Evolutionary conservation across 805 yeast species (phyloP).

Genomic region (Tetrapisispora namnaoensis): DNA sequence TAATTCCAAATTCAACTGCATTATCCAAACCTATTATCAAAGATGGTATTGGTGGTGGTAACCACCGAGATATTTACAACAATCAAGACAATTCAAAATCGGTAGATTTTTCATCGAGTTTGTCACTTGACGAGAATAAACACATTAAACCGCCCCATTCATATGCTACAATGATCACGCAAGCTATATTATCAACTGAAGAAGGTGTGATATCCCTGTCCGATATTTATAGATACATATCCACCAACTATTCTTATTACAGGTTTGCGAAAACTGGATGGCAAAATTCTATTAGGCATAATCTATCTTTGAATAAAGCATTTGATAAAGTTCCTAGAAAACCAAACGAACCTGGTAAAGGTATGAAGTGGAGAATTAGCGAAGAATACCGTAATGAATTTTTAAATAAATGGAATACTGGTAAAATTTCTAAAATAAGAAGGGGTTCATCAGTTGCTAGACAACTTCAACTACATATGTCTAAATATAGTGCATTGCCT

Average conservation of each 20-base stretch:
- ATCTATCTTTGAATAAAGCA: slow-evolving; percentile 88
- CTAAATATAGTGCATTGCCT: slow-evolving; percentile 35
- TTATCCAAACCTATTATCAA: not conserved
- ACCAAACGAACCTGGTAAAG: slow-evolving; percentile 96
- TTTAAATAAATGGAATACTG: slow-evolving; percentile 66
- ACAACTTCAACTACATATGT: slow-evolving; percentile 67
- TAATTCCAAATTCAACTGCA: not conserved
- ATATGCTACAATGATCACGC: slow-evolving; percentile 97
- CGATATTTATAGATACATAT: slow-evolving; percentile 88
- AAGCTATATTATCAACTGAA: slow-evolving; percentile 79
- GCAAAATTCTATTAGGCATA: slow-evolving; percentile 97
- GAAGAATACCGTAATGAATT: slow-evolving; percentile 79
- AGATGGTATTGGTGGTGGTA: not conserved
- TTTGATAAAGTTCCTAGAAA: slow-evolving; percentile 94
- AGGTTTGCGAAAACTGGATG: slow-evolving; percentile 90
- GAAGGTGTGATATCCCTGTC: slow-evolving; percentile 85
- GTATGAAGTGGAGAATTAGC: slow-evolving; percentile 97
- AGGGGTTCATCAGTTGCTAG: slow-evolving; percentile 76
- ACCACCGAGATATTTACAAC: not conserved
- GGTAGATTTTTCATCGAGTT: slow-evolving; percentile 36
- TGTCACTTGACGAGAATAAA: slow-evolving; percentile 82
- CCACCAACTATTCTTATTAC: slow-evolving; percentile 81
- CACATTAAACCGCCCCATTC: slow-evolving; percentile 92
- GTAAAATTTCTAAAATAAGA: slow-evolving; percentile 62
- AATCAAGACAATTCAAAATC: slow-evolving; percentile 4